Evolutionary conservation across 2,329 filamentous ascomycete species (phyloP).

Genomic region (Atkinsonella texensis): DNA sequence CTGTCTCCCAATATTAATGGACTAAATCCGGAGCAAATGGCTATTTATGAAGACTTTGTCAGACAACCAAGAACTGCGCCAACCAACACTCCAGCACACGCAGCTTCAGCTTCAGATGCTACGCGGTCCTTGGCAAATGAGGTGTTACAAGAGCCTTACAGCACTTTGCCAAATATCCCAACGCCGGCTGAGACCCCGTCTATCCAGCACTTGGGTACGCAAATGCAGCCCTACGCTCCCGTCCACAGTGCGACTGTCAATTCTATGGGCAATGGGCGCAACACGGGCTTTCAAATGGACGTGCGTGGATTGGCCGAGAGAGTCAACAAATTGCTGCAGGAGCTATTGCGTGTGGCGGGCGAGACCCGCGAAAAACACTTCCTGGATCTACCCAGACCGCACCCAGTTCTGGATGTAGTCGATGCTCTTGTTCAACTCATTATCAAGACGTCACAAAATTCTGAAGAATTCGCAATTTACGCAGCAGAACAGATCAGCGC

Average conservation of each 20-base stretch:
- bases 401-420: slow-evolving; percentile 48
- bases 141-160: slow-evolving; percentile 50
- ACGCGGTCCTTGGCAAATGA: slow-evolving; percentile 52
- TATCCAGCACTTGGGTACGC: slow-evolving; percentile 38
- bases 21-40: slow-evolving; percentile 82
- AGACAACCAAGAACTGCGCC: slow-evolving; percentile 60
- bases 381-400: slow-evolving; percentile 43
- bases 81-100: slow-evolving; percentile 42
- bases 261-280: slow-evolving; percentile 37
- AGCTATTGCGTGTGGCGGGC: slow-evolving; percentile 42
- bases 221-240: slow-evolving; percentile 44
- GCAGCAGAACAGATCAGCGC: slow-evolving; percentile 48
- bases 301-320: slow-evolving; percentile 39
- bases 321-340: slow-evolving; percentile 44
- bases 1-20: slow-evolving; percentile 58
- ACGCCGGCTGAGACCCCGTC: slow-evolving; percentile 48
- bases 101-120: slow-evolving; percentile 46
- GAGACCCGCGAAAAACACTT: slow-evolving; percentile 49
- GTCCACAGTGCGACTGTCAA: slow-evolving; percentile 29
- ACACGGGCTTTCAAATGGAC: slow-evolving; percentile 36
- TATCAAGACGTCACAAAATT: slow-evolving; percentile 49
- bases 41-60: slow-evolving; percentile 94
- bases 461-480: slow-evolving; percentile 46
- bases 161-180: slow-evolving; percentile 42
- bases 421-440: slow-evolving; percentile 50